Base-by-base conservation (phyloP, 441 rosid genomes). In the Capsella rubella region DNA sequence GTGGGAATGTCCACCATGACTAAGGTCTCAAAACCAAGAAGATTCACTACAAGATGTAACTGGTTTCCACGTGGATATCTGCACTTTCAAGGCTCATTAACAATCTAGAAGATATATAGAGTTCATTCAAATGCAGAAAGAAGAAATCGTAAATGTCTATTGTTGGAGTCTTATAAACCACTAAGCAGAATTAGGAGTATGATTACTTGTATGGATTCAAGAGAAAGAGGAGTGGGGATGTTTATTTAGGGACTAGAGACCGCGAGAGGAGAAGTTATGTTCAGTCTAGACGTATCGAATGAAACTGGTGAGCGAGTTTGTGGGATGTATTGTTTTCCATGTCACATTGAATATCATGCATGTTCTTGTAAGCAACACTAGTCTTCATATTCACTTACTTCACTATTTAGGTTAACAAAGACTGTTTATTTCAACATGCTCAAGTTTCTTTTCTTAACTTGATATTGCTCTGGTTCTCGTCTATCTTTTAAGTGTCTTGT, bases 1-100 rank as follows among this genome's bases (percentile, higher is more conserved):
- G 70, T 93, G 97, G 80, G 89, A 90, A 77, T 90, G 97, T 51
- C 95, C 98, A 57, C 95, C 98, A 77, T 93, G 98, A 54, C 95
- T 21, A 21, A 21, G 25, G 21, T 51, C 25, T 21, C 15, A 45
- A 50, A 54, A 53, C 8, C 25, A 15, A 71, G 40, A 15, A 27
- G 46, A 13, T 3, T 3, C 12, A 25, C 37, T 7, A 66, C n/a
- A 8, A 25, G 1, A 10, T 32, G 46, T 28, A 86, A 90, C 71
- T 90, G 93, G 80, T 88, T 90, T 14, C 98, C 98, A 78, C 98
- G 89, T 52, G 92, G 84, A 75, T 93, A 93, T 81, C 98, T 86
- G 65, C 90, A 93, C 83, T 90, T 93, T 66, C 91, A 93, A 71
- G 96, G 96, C 81, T 92, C 98, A 80, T 92, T 92, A 62, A 92